Evolutionary conservation across 2,329 filamentous ascomycete species (phyloP).

Genomic region (Berkeleyomyces basicola): DNA sequence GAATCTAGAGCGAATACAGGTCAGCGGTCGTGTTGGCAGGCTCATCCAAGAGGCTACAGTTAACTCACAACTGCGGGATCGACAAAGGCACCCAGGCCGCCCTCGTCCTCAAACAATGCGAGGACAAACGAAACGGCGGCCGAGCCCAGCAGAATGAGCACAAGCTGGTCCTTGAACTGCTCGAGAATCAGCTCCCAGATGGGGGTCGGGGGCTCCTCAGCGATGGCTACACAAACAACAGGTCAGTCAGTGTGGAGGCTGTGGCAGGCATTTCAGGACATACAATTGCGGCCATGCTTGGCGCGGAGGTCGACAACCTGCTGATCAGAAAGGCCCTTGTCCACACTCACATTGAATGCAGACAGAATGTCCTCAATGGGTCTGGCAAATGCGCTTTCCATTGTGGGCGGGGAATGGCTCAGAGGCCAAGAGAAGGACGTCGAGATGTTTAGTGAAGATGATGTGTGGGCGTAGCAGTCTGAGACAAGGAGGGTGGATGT

Average conservation of each 20-base stretch:
- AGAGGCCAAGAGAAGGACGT: slow-evolving; percentile 1
- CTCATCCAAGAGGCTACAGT: not conserved
- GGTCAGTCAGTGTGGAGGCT: not conserved
- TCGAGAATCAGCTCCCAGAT: slow-evolving; percentile 93
- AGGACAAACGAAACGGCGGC: slow-evolving; percentile 87
- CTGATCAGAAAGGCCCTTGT: slow-evolving; percentile 38
- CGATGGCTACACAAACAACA: slow-evolving; percentile 29
- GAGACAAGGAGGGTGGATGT: slow-evolving; percentile 1
- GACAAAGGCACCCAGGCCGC: slow-evolving; percentile 93
- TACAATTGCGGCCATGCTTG: slow-evolving; percentile 52
- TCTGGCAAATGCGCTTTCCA: slow-evolving; percentile 48
- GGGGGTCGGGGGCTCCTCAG: slow-evolving; percentile 87
- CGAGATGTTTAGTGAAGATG: not conserved
- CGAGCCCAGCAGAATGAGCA: slow-evolving; percentile 84
- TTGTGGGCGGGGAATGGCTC: slow-evolving; percentile 20
- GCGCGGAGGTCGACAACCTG: slow-evolving; percentile 38
- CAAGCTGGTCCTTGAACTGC: slow-evolving; percentile 98
- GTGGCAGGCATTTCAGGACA: not conserved
- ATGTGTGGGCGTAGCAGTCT: not conserved
- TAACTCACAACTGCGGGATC: slow-evolving; percentile 77
- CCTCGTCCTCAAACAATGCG: slow-evolving; percentile 80
- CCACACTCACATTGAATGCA: slow-evolving; percentile 38
- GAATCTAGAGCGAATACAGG: slow-evolving; percentile 41
- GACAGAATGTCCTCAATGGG: slow-evolving; percentile 41
- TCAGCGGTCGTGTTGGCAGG: not conserved